Evolutionary conservation across 495 filamentous ascomycete species (phyloP).

Genomic region (Aspergillus leporis): DNA sequence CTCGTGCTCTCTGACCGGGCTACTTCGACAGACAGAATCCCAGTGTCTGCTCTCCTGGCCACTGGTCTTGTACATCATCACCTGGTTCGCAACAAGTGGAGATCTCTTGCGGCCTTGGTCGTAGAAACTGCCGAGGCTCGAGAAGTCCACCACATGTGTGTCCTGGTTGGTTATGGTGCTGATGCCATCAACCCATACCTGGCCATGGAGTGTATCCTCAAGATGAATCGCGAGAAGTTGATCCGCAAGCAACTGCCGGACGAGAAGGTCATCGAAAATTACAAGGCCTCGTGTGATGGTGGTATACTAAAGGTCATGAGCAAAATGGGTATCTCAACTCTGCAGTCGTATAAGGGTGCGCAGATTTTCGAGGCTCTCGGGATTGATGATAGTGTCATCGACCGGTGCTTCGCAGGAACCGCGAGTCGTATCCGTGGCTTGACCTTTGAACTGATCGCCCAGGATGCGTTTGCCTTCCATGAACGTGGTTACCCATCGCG

Average conservation of each 20-base stretch:
- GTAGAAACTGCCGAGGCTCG: conserved; percentile 96
- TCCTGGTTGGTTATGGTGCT: conserved; percentile 92
- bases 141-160: conserved; percentile 99
- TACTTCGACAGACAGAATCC: conserved; percentile 77
- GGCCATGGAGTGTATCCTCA: conserved; percentile 96
- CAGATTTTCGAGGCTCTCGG: conserved; percentile 99
- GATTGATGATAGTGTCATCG: conserved; percentile 92
- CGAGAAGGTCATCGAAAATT: conserved; percentile 89
- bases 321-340: conserved; percentile 99
- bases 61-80: conserved; percentile 97
- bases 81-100: conserved; percentile 95
- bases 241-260: conserved; percentile 88
- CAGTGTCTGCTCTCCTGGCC: conserved; percentile 86
- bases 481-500: conserved; percentile 92
- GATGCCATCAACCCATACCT: conserved; percentile 98
- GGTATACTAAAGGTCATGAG: conserved; percentile 99
- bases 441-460: conserved; percentile 93
- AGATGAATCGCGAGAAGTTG: conserved; percentile 94
- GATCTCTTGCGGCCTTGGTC: conserved; percentile 82
- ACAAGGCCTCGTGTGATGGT: conserved; percentile 96
- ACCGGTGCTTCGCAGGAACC: conserved; percentile 94
- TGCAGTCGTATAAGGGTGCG: conserved; percentile 98
- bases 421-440: conserved; percentile 94
- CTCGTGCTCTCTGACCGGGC: conserved; percentile 91
- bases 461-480: conserved; percentile 96